Base-by-base conservation (phyloP, 2,329 filamentous ascomycete genomes). In the Epichloe typhina region DNA sequence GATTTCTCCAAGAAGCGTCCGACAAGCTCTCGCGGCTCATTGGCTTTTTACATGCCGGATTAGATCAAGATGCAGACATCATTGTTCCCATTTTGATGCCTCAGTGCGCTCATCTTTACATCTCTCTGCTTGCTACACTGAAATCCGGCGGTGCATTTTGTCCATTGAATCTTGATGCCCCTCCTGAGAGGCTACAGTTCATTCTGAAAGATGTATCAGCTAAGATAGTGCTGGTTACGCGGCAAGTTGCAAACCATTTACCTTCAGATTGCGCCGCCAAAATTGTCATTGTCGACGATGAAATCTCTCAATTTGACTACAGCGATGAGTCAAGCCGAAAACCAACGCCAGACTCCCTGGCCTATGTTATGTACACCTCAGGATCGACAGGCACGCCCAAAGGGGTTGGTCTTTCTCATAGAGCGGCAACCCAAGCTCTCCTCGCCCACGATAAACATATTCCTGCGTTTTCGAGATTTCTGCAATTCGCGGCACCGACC, bases 301-400 rank as follows among this genome's bases (percentile, higher is more conserved):
- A 23, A 21, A 26, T 36, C 26, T 11, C 31, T 9, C 46, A 12
- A 11, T 5, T 31, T 3, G 19, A 21, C 2, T 4, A n/a, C 21
- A 12, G 17, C 38, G 2, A 53, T 41, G 5, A 40, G 23, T 37
- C 54, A 26, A 53, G 56, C 49, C 56, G 58, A 52, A 46, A 45
- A 21, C 54, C 60, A n/a, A 47, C 40, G 1, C 59, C 67, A 1
- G 59, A 69, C 1, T 69, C 76, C 53, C 64, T 90, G 23, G 88
- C 90, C 23, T 96, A 96, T 69, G 79, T 95, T 53, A 89, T 95
- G 81, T 96, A 95, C 64, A 95, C 90, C 1, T 94, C 88, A 44
- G 89, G 89, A 3, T 94, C 88, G 5, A 95, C 89, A 0, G 90
- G 90, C 12, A 80, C 82, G 4, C 90, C 90, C 0, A 96, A 96